A percentile compares a stretch with the other conserved stretches of the same genome.
phyloP scores from a whole-genome alignment of 2,329 filamentous ascomycete genomes.

The Esteya vermicola region DNA sequence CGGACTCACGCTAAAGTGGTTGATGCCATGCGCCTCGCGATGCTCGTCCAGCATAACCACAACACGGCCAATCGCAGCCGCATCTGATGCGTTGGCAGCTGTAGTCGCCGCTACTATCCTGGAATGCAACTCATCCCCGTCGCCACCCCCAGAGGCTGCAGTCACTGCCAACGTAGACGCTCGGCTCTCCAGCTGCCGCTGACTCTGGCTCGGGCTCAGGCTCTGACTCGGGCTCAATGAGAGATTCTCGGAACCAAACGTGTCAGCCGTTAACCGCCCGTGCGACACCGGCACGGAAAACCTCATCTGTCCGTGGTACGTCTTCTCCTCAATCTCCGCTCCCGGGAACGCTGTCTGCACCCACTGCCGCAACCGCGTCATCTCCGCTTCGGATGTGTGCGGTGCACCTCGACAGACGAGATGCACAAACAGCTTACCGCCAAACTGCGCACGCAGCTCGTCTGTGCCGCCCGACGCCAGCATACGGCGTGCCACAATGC shows the following conservation, averaged over 20 bases:
- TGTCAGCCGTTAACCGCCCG: constrained; percentile 2
- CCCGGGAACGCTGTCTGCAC: constrained; percentile 44
- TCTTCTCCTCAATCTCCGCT: constrained; percentile 56
- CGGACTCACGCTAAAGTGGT: constrained; percentile 76
- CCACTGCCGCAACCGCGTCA: constrained; percentile 52
- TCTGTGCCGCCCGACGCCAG: constrained; percentile 68
- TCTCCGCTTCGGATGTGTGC: constrained; percentile 54
- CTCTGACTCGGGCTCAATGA: constrained; percentile 1
- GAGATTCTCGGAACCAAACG: no score
- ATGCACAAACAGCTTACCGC: constrained; percentile 69
- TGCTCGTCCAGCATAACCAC: constrained; percentile 62
- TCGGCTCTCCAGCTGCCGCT: no score
- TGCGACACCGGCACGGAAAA: constrained; percentile 55
- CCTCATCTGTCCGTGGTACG: constrained; percentile 75
- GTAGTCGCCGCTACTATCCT: neutral
- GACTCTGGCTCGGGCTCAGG: neutral
- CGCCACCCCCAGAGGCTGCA: no score
- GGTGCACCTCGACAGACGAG: constrained; percentile 64
- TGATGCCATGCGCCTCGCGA: constrained; percentile 54
- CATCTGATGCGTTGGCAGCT: neutral
- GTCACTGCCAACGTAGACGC: neutral
- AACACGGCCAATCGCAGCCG: constrained; percentile 53
- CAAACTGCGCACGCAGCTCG: constrained; percentile 58
- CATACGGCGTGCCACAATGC: constrained; percentile 78
- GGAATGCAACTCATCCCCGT: no score